Percentiles rank a stretch among this genome's conserved stretches.
Evolutionary conservation across 768 basidiomycete genomes (phyloP).

Genomic region (Royoungia palumana): DNA sequence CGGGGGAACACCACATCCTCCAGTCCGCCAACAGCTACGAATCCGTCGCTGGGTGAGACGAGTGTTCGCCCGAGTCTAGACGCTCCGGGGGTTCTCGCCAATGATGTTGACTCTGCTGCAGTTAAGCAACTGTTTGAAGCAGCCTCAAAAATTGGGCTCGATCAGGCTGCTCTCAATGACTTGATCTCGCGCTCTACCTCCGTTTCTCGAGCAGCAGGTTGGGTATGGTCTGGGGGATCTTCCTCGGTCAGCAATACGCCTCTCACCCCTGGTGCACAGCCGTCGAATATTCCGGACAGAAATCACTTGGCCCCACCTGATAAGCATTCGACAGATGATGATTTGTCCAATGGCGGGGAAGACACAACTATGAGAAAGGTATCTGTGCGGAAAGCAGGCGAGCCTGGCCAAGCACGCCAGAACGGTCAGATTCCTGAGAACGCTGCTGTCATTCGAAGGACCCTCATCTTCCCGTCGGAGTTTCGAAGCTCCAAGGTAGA

Average conservation of each 20-base stretch:
- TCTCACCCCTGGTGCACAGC: slow-evolving; percentile 24
- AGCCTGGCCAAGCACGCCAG: slow-evolving; percentile 25
- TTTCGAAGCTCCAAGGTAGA: slow-evolving; percentile 55
- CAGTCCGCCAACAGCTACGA: slow-evolving; percentile 10
- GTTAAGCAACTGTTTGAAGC: slow-evolving; percentile 75
- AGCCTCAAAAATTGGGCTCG: slow-evolving; percentile 70
- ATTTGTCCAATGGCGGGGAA: slow-evolving; percentile 29
- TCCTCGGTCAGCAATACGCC: slow-evolving; percentile 7
- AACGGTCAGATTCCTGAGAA: slow-evolving; percentile 36
- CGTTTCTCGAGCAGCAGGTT: slow-evolving; percentile 51
- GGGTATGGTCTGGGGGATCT: slow-evolving; percentile 32
- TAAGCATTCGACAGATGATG: slow-evolving; percentile 27
- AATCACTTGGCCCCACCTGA: slow-evolving; percentile 20
- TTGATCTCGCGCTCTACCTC: slow-evolving; percentile 71
- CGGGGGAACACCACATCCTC: slow-evolving; percentile 32
- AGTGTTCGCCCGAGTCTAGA: slow-evolving; percentile 24
- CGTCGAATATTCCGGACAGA: slow-evolving; percentile 9
- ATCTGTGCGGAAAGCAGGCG: slow-evolving; percentile 22
- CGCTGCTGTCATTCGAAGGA: slow-evolving; percentile 65
- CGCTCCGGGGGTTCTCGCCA: slow-evolving; percentile 19
- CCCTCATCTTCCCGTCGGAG: slow-evolving; percentile 76
- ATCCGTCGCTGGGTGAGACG: slow-evolving; percentile 12
- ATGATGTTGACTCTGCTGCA: slow-evolving; percentile 46
- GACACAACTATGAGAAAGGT: slow-evolving; percentile 29
- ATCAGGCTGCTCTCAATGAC: slow-evolving; percentile 67